These are phyloP conservation scores for Trichoderma cornu-damae DNA, from an alignment of 2,329 filamentous ascomycete genomes.

Conservation along the genomic window DNA sequence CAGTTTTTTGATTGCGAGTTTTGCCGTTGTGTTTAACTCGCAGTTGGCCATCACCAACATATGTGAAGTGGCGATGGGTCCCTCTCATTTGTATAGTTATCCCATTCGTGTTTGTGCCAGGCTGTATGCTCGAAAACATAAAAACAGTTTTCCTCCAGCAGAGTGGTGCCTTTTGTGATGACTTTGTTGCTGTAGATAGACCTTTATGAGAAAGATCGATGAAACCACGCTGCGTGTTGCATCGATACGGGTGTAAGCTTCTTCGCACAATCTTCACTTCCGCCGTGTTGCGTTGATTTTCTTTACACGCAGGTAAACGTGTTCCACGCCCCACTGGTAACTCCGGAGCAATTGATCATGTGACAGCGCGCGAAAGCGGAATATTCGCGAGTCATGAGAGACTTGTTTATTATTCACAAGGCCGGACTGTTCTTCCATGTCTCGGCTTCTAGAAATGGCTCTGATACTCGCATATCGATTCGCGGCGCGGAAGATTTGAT, in stretches of 20 bases:
- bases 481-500: background rate
- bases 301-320: background rate
- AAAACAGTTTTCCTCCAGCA: background rate
- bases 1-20: background rate
- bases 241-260: background rate
- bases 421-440: background rate
- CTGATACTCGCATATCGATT: background rate
- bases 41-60: background rate
- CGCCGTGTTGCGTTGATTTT: background rate
- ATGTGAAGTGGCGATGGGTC: background rate
- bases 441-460: background rate
- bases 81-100: background rate
- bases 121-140: background rate
- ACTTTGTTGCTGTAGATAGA: background rate
- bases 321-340: conserved; percentile 2
- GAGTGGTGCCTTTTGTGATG: background rate
- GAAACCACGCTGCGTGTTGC: background rate
- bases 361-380: background rate
- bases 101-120: background rate
- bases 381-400: conserved; percentile 2
- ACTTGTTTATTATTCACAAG: background rate
- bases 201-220: conserved; percentile 5
- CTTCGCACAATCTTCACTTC: background rate
- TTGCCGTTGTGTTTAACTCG: background rate
- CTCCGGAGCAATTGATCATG: background rate